Evolutionary conservation across 2,329 filamentous ascomycete species (phyloP).

Genomic region (Ploettnerulaceae sp.): DNA sequence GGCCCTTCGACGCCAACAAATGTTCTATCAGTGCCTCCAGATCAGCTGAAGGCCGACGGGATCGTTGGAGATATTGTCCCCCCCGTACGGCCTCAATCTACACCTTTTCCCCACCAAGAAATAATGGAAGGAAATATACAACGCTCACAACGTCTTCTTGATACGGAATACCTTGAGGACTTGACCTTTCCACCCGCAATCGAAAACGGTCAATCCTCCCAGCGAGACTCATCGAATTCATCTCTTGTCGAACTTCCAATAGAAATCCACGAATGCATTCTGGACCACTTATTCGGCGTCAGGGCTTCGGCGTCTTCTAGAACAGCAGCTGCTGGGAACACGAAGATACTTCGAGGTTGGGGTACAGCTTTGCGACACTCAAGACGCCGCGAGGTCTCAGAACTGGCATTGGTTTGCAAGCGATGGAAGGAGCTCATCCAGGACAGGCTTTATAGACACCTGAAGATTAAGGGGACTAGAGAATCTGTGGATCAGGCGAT

Average conservation of each 20-base stretch:
- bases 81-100: conserved; percentile 32
- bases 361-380: conserved; percentile 62
- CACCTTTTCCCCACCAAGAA: conserved; percentile 33
- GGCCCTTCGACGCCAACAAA: conserved; percentile 34
- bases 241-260: conserved; percentile 48
- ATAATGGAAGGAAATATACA: conserved; percentile 27
- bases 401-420: conserved; percentile 56
- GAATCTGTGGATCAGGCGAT: conserved; percentile 56
- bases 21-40: conserved; percentile 22
- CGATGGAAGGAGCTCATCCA: conserved; percentile 67
- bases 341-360: conserved; percentile 52
- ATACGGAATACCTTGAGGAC: conserved; percentile 15
- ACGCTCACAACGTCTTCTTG: conserved; percentile 17
- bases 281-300: conserved; percentile 68
- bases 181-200: neutral
- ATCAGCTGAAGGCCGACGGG: conserved; percentile 25
- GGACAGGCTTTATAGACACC: conserved; percentile 66
- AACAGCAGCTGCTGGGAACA: conserved; percentile 50
- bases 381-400: conserved; percentile 60
- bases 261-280: conserved; percentile 67
- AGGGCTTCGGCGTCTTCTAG: conserved; percentile 57
- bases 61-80: conserved; percentile 27
- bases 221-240: conserved; percentile 14
- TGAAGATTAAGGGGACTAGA: conserved; percentile 68
- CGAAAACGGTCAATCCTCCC: neutral